These are phyloP conservation scores for Cercospora canescens DNA, from an alignment of 2,329 filamentous ascomycete species.

Conservation along the genomic window DNA sequence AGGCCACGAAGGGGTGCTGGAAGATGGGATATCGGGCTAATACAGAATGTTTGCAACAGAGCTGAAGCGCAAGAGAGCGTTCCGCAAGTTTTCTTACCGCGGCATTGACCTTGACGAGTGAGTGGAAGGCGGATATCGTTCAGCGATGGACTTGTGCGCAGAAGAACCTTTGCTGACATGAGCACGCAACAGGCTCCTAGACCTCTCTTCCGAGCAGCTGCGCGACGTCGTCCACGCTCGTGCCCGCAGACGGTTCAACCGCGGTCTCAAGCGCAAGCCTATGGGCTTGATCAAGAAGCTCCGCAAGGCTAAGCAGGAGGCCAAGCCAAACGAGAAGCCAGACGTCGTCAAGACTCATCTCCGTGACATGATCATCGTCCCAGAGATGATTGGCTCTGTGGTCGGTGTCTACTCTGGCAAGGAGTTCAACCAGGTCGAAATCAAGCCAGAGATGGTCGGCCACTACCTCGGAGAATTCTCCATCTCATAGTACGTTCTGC, in stretches of 20 bases:
- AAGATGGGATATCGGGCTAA: slow-evolving; percentile 40
- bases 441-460: slow-evolving; percentile 99
- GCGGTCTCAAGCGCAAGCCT: slow-evolving; percentile 98
- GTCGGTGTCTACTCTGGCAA: slow-evolving; percentile 99
- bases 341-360: slow-evolving; percentile 99
- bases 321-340: slow-evolving; percentile 99
- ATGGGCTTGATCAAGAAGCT: slow-evolving; percentile 99
- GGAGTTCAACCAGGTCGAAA: slow-evolving; percentile 99
- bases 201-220: slow-evolving; percentile 97
- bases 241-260: slow-evolving; percentile 98
- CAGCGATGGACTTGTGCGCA: not conserved
- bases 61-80: slow-evolving; percentile 99
- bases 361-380: slow-evolving; percentile 99
- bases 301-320: slow-evolving; percentile 98
- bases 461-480: slow-evolving; percentile 99
- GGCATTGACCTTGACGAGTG: slow-evolving; percentile 99
- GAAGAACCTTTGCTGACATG: slow-evolving; percentile 15
- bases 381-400: slow-evolving; percentile 99
- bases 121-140: slow-evolving; percentile 42
- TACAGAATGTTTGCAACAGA: slow-evolving; percentile 53
- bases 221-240: slow-evolving; percentile 99
- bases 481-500: slow-evolving; percentile 88
- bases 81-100: slow-evolving; percentile 99
- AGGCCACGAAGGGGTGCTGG: slow-evolving; percentile 43
- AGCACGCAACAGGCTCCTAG: slow-evolving; percentile 73